Evolutionary conservation across 2,329 filamentous ascomycete genomes (phyloP), one percentile per base, ranked within the genome.

Genomic region (Microsporum audouinii): DNA sequence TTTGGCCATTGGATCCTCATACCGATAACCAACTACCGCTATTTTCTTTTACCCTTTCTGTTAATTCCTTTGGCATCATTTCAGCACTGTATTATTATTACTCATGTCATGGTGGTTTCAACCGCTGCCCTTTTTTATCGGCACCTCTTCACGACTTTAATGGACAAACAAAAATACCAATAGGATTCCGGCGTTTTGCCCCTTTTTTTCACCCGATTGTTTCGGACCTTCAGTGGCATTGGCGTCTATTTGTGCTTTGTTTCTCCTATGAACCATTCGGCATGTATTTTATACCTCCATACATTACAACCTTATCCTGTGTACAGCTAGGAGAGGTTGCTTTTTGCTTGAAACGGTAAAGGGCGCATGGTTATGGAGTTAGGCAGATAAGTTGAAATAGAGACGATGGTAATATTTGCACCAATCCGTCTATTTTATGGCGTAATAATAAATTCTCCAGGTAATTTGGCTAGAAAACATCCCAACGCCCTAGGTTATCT

Each of bases 401-500:
- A 10, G 8, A 3, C 8, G 5, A 39, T 12, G 14, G 10, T 39
- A 12, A 10, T 1, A 3, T 39, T 39, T 39, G 38, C 38, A 39
- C 14, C 14, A 12, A 12, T 3, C 5, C 8, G 10, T 3, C 14
- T 39, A 12, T 39, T 3, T 39, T 39, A 39, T 39, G 38, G 38
- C 38, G 38, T 12, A 3, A 12, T 39, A 39, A 12, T 12, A 39
- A 39, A 12, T 39, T 12, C 14, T 39, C 38, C 14, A 39, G 38
- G 14, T 3, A 12, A 47, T 47, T 5, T 10, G 10, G 5, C 17
- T 27, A 65, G 72, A 61, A 69, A 27, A 55, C 62, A 60, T 71
- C 71, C 74, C 73, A 76, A 64, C 68, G 73, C 10, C 74, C 74
- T 17, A 72, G 36, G 31, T 68, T 66, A 58, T 66, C 63, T 0